These are phyloP conservation scores for Mycena vulgaris DNA, from an alignment of 768 basidiomycete species.

Conservation along the genomic window DNA sequence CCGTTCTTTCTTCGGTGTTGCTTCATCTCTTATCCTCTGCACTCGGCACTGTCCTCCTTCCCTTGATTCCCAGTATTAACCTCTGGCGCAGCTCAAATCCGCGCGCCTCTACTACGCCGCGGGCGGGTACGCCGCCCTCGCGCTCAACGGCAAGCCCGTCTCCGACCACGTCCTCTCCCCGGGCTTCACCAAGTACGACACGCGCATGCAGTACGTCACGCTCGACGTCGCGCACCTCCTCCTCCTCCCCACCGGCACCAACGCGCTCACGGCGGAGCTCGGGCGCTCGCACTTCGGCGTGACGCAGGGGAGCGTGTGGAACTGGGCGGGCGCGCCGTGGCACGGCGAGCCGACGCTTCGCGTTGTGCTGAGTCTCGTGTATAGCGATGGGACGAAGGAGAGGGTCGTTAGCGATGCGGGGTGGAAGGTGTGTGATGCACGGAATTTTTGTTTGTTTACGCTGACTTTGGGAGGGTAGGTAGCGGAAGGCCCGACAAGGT, in stretches of 20 bases:
- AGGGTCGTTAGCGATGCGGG: conserved; percentile 39
- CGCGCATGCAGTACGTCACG: conserved; percentile 45
- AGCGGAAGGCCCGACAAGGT: conserved; percentile 46
- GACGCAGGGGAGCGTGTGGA: conserved; percentile 50
- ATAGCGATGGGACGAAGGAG: conserved; percentile 42
- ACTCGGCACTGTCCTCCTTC: no score
- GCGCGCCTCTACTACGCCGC: conserved; percentile 49
- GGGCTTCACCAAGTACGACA: conserved; percentile 51
- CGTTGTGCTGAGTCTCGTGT: conserved; percentile 44
- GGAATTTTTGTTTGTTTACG: no score
- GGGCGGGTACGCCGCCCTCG: conserved; percentile 48
- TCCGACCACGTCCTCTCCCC: conserved; percentile 48
- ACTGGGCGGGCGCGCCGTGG: conserved; percentile 50
- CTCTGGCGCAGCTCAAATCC: conserved; percentile 41
- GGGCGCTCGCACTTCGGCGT: conserved; percentile 49
- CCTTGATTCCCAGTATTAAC: no score
- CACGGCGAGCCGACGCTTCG: conserved; percentile 47
- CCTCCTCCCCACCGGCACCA: not conserved
- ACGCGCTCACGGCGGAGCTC: conserved; percentile 45
- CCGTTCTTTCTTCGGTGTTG: not conserved
- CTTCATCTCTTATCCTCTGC: not conserved
- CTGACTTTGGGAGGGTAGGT: not conserved
- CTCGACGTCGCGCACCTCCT: conserved; percentile 38
- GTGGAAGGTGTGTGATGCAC: conserved; percentile 44
- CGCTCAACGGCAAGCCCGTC: conserved; percentile 45